A percentile compares a stretch with the other conserved stretches of the same genome.
Evolutionary conservation across 495 filamentous ascomycete species (phyloP).

Genomic region (Penicillium lagena): DNA sequence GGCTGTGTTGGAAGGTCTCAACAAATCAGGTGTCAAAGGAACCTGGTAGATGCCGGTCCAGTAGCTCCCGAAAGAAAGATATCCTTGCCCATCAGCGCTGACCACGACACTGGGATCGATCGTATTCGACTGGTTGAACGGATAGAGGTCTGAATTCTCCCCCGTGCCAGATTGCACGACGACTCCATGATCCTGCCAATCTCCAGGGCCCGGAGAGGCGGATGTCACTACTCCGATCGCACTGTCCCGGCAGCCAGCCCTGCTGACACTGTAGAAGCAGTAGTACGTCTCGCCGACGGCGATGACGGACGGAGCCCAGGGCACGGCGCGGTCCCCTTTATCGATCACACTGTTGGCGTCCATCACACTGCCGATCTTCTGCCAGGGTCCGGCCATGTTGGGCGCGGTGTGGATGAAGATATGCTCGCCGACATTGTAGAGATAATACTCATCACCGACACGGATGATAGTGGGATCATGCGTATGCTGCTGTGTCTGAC

Average conservation of each 20-base stretch:
- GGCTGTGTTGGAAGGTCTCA: constrained; percentile 17
- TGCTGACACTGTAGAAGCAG: constrained; percentile 66
- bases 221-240: constrained; percentile 67
- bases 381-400: constrained; percentile 35
- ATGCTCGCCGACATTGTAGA: constrained; percentile 29
- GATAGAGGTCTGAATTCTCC: constrained; percentile 37
- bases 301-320: constrained; percentile 58
- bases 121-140: constrained; percentile 56
- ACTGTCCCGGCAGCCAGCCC: constrained; percentile 60
- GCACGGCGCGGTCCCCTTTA: constrained; percentile 30
- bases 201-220: constrained; percentile 49
- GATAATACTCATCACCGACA: constrained; percentile 26
- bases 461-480: constrained; percentile 37
- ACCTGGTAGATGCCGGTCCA: constrained; percentile 68
- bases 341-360: constrained; percentile 32
- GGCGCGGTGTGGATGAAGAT: constrained; percentile 30
- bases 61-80: constrained; percentile 64
- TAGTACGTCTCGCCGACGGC: constrained; percentile 54
- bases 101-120: constrained; percentile 62
- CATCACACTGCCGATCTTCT: constrained; percentile 27
- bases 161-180: constrained; percentile 37
- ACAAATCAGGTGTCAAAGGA: constrained; percentile 39
- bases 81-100: constrained; percentile 36
- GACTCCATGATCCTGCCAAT: constrained; percentile 47
- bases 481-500: constrained; percentile 26